Percentiles rank a stretch among this genome's conserved stretches.
Conservation (phyloP, 176 grass and related monocot genomes). For the Ananas comosus region DNA sequence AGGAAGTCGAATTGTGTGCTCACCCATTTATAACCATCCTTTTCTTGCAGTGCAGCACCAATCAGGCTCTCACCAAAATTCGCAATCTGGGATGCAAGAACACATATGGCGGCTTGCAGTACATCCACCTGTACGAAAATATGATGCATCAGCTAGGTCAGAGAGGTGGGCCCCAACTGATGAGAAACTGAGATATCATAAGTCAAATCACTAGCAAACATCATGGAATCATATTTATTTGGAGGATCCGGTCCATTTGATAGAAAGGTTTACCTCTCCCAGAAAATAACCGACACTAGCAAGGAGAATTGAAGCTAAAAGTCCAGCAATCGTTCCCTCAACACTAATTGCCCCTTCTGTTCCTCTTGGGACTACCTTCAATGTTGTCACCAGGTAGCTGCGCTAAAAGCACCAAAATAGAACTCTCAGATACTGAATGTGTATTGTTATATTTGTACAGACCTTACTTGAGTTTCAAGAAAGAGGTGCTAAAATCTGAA, state of each 20-base stretch:
- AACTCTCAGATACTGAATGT: slow-evolving; percentile 6
- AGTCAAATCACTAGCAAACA: not conserved
- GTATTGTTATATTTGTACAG: not conserved
- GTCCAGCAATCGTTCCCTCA: slow-evolving; percentile 80
- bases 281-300: slow-evolving; percentile 56
- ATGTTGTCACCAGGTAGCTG: slow-evolving; percentile 85
- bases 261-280: slow-evolving; percentile 43
- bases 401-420: slow-evolving; percentile 37
- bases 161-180: not conserved
- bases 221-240: not conserved
- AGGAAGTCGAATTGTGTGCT: slow-evolving; percentile 20
- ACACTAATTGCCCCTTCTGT: slow-evolving; percentile 84
- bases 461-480: too few species aligned
- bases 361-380: slow-evolving; percentile 84
- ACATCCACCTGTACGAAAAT: slow-evolving; percentile 43
- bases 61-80: slow-evolving; percentile 87
- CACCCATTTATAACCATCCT: slow-evolving; percentile 85
- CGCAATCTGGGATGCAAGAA: slow-evolving; percentile 91
- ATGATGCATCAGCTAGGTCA: not conserved
- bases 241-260: not conserved
- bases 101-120: slow-evolving; percentile 46
- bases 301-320: slow-evolving; percentile 62
- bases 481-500: too few species aligned
- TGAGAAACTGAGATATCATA: not conserved
- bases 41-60: slow-evolving; percentile 80